Evolutionary conservation across 495 filamentous ascomycete genomes (phyloP), one percentile per base, ranked within the genome.

Genomic region (Symbiotaphrina buchneri): DNA sequence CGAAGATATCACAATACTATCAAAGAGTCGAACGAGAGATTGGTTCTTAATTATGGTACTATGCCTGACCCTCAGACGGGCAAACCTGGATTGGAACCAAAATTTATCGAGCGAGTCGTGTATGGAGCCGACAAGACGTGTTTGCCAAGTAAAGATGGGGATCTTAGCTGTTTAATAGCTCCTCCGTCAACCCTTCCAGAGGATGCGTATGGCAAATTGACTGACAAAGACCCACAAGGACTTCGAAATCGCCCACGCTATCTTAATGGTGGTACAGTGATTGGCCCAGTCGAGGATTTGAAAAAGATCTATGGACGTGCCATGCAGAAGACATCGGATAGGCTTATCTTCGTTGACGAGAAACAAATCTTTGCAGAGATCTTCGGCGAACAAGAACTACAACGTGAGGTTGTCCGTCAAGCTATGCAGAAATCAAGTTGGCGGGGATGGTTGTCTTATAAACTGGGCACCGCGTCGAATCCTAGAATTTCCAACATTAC

Each of bases 341-440:
- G n/a, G n/a, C n/a, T n/a, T n/a, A n/a, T n/a, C n/a, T n/a, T n/a
- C n/a, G 41, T 6, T 30, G 42, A 28, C 42, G 46, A 18, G 52
- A 49, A 25, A 42, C 39, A 13, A 35, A 52, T 63, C 6, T 53
- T 71, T 34, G 61, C 61, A 6, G 53, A 61, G 32, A 62, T 73
- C 31, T 69, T 59, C 32, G 66, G 63, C 25, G 52, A 60, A 24
- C 66, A 73, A 39, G 65, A 71, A 46, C 60, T 62, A 21, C 46
- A 61, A 21, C 52, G 65, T 18, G 58, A 69, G 38, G 26, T 18
- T n/a, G 32, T 15, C 6, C 3, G 15, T 6, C 18, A 27, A 11
- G 21, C 5, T 13, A 16, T 25, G 14, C 32, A 3, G 8, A 5
- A 13, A 2, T 6, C 18, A 6, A 13, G 32, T 7, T 32, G 20